phyloP scores from a whole-genome alignment of 352 stramenopile species.

The Globisporangium sylvaticum region DNA sequence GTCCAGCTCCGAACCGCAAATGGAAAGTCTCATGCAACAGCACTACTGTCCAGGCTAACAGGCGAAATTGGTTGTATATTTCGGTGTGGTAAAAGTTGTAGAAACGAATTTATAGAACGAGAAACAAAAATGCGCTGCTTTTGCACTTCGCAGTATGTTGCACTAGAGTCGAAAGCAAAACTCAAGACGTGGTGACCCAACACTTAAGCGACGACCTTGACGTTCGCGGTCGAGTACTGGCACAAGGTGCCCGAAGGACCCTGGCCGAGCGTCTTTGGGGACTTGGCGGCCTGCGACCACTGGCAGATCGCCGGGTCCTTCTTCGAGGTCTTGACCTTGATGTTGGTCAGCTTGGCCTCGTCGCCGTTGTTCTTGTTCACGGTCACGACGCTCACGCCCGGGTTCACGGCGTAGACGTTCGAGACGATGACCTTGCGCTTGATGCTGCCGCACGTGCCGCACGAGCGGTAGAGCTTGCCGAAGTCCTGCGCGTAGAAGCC shows the following conservation, averaged over 20 bases:
- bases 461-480: slow-evolving; percentile 30
- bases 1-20: too few species aligned
- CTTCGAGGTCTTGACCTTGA: slow-evolving; percentile 19
- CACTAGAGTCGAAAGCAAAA: too few species aligned
- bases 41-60: too few species aligned
- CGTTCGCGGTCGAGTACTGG: slow-evolving; percentile 15
- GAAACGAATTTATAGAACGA: too few species aligned
- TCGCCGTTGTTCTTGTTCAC: slow-evolving; percentile 26
- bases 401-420: slow-evolving; percentile 23
- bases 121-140: too few species aligned
- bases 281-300: slow-evolving; percentile 9
- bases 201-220: slow-evolving; percentile 8
- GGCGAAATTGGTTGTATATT: too few species aligned
- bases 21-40: too few species aligned
- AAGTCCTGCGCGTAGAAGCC: slow-evolving; percentile 28
- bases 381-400: slow-evolving; percentile 17
- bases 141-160: too few species aligned
- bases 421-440: slow-evolving; percentile 21
- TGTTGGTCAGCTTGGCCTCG: slow-evolving; percentile 17
- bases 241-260: slow-evolving; percentile 12
- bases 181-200: too few species aligned
- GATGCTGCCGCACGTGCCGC: slow-evolving; percentile 19
- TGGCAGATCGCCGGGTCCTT: slow-evolving; percentile 13
- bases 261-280: slow-evolving; percentile 9
- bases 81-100: too few species aligned